phyloP scores from a whole-genome alignment of 2,329 filamentous ascomycete species.

The Cryphonectria parasitica region DNA sequence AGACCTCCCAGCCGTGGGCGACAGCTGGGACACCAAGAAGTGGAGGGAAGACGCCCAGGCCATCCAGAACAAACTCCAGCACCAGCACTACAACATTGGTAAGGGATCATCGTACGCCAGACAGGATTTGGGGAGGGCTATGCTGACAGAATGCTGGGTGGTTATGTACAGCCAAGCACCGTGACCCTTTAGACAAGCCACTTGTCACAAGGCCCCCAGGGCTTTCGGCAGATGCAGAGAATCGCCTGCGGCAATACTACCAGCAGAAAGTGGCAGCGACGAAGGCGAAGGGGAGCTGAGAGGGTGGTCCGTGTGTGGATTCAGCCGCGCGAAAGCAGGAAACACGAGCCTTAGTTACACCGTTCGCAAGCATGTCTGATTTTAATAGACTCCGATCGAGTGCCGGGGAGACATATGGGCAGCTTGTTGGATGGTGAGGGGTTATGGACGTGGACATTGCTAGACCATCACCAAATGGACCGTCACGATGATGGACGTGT shows the following conservation, averaged over 20 bases:
- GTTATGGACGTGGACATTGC: neutral
- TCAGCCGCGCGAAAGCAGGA: neutral
- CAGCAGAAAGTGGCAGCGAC: neutral
- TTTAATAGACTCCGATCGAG: no score
- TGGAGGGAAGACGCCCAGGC: conserved; percentile 49
- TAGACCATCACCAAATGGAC: neutral
- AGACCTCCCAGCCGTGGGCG: conserved; percentile 30
- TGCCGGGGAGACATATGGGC: no score
- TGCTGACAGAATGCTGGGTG: conserved; percentile 19
- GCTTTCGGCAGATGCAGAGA: conserved; percentile 47
- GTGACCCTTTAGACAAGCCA: conserved; percentile 50
- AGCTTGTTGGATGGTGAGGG: neutral
- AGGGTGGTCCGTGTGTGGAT: neutral
- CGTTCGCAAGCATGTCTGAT: neutral
- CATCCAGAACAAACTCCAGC: conserved; percentile 44
- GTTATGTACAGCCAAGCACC: conserved; percentile 42
- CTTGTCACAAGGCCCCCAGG: conserved; percentile 38
- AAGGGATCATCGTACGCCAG: conserved; percentile 28
- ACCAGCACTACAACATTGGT: conserved; percentile 54
- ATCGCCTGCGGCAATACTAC: conserved; percentile 38
- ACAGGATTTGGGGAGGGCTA: neutral
- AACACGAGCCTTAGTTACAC: neutral
- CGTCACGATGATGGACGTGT: neutral
- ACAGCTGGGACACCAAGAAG: conserved; percentile 42
- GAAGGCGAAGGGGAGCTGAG: neutral